A percentile compares a stretch with the other conserved stretches of the same genome.
Conservation (phyloP, 1,284 basidiomycete species). For the Abortiporus biennis region DNA sequence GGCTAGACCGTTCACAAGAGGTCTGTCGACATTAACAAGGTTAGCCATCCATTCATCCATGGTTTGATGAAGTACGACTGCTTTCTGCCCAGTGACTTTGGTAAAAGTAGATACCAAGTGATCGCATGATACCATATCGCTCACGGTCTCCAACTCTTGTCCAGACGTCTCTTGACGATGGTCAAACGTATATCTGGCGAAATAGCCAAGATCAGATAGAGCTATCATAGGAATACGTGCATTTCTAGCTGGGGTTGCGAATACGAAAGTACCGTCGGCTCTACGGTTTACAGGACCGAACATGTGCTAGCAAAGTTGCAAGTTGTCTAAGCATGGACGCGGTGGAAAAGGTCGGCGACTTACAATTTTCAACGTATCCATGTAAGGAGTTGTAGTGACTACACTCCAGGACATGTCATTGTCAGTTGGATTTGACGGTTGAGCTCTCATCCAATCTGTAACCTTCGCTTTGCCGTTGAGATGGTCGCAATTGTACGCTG, state of each 20-base stretch:
- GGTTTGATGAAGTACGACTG: constrained; percentile 27
- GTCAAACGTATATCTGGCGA: constrained; percentile 40
- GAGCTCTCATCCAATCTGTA: constrained; percentile 13
- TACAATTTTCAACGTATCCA: constrained; percentile 36
- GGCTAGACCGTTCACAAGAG: constrained; percentile 21
- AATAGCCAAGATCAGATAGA: constrained; percentile 41
- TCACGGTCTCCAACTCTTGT: constrained; percentile 34
- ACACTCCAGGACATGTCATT: constrained; percentile 30
- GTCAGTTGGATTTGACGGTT: constrained; percentile 15
- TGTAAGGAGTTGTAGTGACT: constrained; percentile 36
- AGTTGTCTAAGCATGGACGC: neutral
- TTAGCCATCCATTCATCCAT: constrained; percentile 33
- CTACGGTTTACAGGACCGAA: constrained; percentile 34
- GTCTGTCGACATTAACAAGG: constrained; percentile 23
- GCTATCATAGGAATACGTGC: constrained; percentile 39
- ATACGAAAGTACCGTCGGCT: constrained; percentile 38
- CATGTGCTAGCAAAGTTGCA: constrained; percentile 21
- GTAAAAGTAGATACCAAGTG: constrained; percentile 33
- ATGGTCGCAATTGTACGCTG: constrained; percentile 21
- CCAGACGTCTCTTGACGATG: constrained; percentile 33
- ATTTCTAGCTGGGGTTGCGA: constrained; percentile 31
- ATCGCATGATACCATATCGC: constrained; percentile 35
- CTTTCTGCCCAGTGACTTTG: constrained; percentile 34
- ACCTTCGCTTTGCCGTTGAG: constrained; percentile 15
- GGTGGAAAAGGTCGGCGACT: constrained; percentile 12